Evolutionary conservation across 1,284 basidiomycete species (phyloP), one percentile per base, ranked within the genome.

Genomic region (Trametes versicolor): DNA sequence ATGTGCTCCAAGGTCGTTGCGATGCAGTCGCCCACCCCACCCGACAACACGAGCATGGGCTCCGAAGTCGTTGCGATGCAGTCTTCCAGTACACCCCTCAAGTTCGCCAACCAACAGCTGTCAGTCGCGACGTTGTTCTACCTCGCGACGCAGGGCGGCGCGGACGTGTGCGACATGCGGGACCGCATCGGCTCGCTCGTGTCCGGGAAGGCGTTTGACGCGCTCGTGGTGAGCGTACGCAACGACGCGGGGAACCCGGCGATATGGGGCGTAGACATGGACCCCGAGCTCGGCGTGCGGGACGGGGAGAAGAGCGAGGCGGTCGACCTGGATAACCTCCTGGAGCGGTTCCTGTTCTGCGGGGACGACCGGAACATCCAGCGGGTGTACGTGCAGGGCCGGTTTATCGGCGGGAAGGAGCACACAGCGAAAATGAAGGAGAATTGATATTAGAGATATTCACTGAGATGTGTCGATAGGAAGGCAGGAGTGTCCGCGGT

Each of bases 61-160:
- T n/a, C n/a, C n/a, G n/a, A n/a, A n/a, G n/a, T n/a, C n/a, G n/a
- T n/a, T n/a, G n/a, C n/a, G n/a, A n/a, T n/a, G n/a, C n/a, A n/a
- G n/a, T n/a, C n/a, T n/a, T n/a, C n/a, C n/a, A n/a, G n/a, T n/a
- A n/a, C n/a, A n/a, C n/a, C n/a, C n/a, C n/a, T n/a, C n/a, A n/a
- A n/a, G n/a, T 94, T 94, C 74, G 79, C 85, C 3, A 82, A 84
- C 69, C 83, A 84, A 21, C 91, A 91, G 58, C 83, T 98, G 17
- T 81, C 89, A 6, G 83, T 96, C 45, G 81, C 93, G 8, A 90
- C 94, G 1, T 83, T 98, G 52, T 84, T 98, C 68, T 93, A 95
- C 80, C 88, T 99, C 52, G 96, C 97, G 10, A 99, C 97, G 2
- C 81, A 93, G 32, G 97, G 97, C 47, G 97, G 97, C 1, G 97